These are phyloP conservation scores for Rhododendron simsii DNA, from an alignment of 148 eudicot genomes.

Conservation along the genomic window DNA sequence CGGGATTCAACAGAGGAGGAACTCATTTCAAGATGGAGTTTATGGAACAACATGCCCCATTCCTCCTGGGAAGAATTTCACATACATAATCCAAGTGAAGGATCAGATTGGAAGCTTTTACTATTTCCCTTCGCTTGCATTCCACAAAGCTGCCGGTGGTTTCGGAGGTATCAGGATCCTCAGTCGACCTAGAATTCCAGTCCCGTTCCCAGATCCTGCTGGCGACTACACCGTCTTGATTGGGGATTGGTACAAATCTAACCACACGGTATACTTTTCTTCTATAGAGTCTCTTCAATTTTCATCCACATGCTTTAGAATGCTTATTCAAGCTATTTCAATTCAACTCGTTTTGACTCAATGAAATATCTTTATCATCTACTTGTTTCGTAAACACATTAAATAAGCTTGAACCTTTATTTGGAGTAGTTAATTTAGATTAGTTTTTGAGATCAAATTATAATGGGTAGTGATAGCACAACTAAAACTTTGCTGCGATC, in stretches of 20 bases:
- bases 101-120: conserved; percentile 97
- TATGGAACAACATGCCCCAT: conserved; percentile 95
- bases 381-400: background rate
- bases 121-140: conserved; percentile 87
- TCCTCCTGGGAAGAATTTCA: conserved; percentile 87
- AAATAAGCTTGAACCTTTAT: background rate
- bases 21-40: conserved; percentile 89
- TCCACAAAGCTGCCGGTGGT: conserved; percentile 96
- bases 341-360: background rate
- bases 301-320: background rate
- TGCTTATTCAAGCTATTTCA: background rate
- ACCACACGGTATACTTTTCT: conserved; percentile 66
- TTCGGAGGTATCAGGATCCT: conserved; percentile 87
- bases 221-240: conserved; percentile 80
- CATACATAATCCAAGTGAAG: conserved; percentile 90
- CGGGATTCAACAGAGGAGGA: conserved; percentile 86
- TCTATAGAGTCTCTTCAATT: background rate
- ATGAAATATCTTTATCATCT: background rate
- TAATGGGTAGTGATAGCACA: background rate
- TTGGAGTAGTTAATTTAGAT: no score
- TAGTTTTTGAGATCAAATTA: no score
- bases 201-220: conserved; percentile 73
- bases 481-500: background rate
- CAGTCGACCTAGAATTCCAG: conserved; percentile 83
- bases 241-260: conserved; percentile 87